A percentile compares a stretch with the other conserved stretches of the same genome.
These are phyloP conservation scores for Verticillium alfalfae DNA, from an alignment of 2,329 filamentous ascomycete species.

Conservation along the genomic window DNA sequence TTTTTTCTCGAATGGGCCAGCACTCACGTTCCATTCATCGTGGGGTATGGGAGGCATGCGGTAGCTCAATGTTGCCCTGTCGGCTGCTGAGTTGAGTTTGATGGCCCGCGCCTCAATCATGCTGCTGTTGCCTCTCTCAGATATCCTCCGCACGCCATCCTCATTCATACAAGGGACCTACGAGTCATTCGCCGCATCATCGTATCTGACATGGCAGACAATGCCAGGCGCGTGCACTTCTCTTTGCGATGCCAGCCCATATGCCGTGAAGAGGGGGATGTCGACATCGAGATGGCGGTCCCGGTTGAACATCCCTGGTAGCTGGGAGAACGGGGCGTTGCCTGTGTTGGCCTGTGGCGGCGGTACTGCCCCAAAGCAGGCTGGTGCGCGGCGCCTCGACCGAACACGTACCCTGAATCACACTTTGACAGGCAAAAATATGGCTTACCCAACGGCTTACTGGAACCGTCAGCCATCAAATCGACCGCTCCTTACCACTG, in stretches of 20 bases:
- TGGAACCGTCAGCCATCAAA: background rate
- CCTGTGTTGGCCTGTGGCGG: background rate
- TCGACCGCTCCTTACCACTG: background rate
- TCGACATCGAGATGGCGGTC: background rate
- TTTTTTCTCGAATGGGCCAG: background rate
- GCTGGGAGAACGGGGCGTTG: background rate
- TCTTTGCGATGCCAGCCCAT: too few relatives aligned
- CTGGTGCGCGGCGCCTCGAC: background rate
- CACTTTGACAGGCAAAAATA: background rate
- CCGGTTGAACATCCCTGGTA: background rate
- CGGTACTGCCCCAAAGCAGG: background rate
- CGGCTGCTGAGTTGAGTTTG: background rate
- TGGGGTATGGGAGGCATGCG: background rate
- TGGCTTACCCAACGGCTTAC: background rate
- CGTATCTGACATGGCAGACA: too few relatives aligned
- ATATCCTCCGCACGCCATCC: background rate
- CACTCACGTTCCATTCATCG: background rate
- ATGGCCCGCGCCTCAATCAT: background rate
- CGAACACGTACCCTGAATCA: background rate
- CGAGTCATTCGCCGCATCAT: background rate
- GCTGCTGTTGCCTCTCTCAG: background rate
- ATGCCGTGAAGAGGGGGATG: background rate
- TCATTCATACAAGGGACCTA: background rate
- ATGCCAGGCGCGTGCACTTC: too few relatives aligned
- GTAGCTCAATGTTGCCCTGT: background rate